Base-by-base conservation (phyloP, 495 filamentous ascomycete species). In the Tetracladium marchalianum region DNA sequence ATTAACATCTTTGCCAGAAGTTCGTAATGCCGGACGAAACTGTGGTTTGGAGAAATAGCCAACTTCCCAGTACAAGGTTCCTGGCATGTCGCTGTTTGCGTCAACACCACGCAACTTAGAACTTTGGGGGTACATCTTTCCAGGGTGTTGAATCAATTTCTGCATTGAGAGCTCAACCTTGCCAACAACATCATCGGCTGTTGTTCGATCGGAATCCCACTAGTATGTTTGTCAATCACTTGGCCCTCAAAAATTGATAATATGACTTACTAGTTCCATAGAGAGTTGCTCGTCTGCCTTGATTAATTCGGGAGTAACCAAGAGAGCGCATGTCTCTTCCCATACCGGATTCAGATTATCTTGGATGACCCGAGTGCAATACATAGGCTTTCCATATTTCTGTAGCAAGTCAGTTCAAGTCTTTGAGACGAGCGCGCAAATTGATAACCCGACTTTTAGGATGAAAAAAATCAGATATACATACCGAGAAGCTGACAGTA, bases 351-450 rank as follows among this genome's bases (percentile, higher is more conserved):
- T 95, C 35, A 97, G 71, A 53, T 95, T 86, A 60, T 96, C 90
- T 11, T 87, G 84, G 46, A 97, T 95, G 24, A 97, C 89, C 24
- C 90, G 79, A 10, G 90, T 95, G 61, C 89, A 95, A 60, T 95
- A 96, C 84, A 94, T 94, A 10, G 90, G 90, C 68, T 97, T 97
- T 39, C 89, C 87, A 50, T 94, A 97, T 63, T 97, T 95, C 22
- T 27, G 22, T 27, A 27, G 3, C 3, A 27, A 3, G 7, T 27
- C 7, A 27, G 22, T 27, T 3, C 22, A 7, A 27, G 22, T 27
- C 3, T 7, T 27, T 27, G 22, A 7, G 11, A 76, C 81, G 65
- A 82, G 82, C 0, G 78, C 71, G 16, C 82, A 64, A 35, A 74
- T 77, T 6, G 40, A 46, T 18, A 40, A 34, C 19, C 12, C 7